Evolutionary conservation across 768 basidiomycete species (phyloP).

Genomic region (Termitomyces sp.): DNA sequence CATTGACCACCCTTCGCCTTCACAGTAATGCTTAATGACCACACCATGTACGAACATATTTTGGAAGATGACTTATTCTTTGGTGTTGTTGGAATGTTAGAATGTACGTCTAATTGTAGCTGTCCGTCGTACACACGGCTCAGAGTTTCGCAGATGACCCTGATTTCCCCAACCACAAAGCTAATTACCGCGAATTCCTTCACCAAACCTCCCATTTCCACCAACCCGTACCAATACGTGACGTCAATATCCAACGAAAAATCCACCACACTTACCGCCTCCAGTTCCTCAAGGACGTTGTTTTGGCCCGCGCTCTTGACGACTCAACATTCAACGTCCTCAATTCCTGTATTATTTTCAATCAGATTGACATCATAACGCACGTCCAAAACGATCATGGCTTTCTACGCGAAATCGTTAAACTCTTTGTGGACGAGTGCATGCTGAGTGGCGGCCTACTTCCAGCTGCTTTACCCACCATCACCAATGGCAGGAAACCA

Average conservation of each 20-base stretch:
- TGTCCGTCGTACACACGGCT: slow-evolving; percentile 11
- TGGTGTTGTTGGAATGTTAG: slow-evolving; percentile 93
- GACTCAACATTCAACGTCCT: slow-evolving; percentile 97
- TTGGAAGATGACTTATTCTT: slow-evolving; percentile 90
- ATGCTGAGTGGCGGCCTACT: slow-evolving; percentile 43
- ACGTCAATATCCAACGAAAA: slow-evolving; percentile 73
- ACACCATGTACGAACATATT: slow-evolving; percentile 91
- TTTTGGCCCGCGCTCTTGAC: slow-evolving; percentile 90
- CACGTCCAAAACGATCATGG: slow-evolving; percentile 77
- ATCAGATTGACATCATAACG: slow-evolving; percentile 96
- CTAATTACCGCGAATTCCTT: slow-evolving; percentile 94
- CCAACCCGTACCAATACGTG: slow-evolving; percentile 83
- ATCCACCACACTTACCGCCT: slow-evolving; percentile 97
- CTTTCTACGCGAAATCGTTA: slow-evolving; percentile 78
- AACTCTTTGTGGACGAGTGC: slow-evolving; percentile 71
- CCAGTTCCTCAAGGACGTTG: slow-evolving; percentile 97
- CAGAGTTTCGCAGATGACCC: slow-evolving; percentile 71
- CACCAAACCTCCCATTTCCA: slow-evolving; percentile 80
- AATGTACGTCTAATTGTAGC: slow-evolving; percentile 62
- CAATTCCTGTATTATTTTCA: slow-evolving; percentile 97
- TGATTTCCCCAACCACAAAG: slow-evolving; percentile 95
- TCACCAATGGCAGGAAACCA: slow-evolving; percentile 23
- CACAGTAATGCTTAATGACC: slow-evolving; percentile 92
- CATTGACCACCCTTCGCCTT: slow-evolving; percentile 10
- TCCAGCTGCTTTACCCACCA: slow-evolving; percentile 19